phyloP scores from a whole-genome alignment of 2,329 filamentous ascomycete genomes.

The Aphanoascus verrucosus region DNA sequence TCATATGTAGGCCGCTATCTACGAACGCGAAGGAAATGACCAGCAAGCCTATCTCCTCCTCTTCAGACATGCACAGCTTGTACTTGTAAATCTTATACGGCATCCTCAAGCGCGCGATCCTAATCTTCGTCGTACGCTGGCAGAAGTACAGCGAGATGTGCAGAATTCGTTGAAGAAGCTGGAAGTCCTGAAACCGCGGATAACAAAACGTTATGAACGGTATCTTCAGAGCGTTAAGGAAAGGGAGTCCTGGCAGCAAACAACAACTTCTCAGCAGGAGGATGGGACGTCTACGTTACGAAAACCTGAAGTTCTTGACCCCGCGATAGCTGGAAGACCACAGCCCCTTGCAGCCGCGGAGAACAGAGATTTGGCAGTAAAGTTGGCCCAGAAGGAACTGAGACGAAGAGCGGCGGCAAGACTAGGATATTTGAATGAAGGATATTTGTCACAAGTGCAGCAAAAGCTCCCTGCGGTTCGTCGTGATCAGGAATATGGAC shows the following conservation, averaged over 20 bases:
- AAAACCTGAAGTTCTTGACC: conserved; percentile 36
- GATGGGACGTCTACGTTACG: background rate
- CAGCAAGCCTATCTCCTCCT: conserved; percentile 82
- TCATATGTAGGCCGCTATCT: conserved; percentile 59
- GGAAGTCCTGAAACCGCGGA: conserved; percentile 67
- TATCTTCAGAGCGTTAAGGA: conserved; percentile 48
- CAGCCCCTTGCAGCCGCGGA: conserved; percentile 59
- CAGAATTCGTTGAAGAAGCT: conserved; percentile 56
- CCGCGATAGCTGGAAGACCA: conserved; percentile 48
- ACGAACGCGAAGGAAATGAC: conserved; percentile 74
- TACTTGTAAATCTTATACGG: conserved; percentile 60
- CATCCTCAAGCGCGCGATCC: conserved; percentile 66
- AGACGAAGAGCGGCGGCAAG: conserved; percentile 42
- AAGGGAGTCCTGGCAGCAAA: conserved; percentile 36
- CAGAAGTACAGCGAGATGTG: conserved; percentile 51
- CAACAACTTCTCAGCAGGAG: conserved; percentile 16
- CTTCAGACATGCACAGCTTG: conserved; percentile 79
- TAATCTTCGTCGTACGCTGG: conserved; percentile 45
- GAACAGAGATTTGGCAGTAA: conserved; percentile 64
- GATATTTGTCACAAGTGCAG: background rate
- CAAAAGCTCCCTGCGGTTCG: background rate
- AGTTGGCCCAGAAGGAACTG: conserved; percentile 63
- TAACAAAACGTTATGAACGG: conserved; percentile 59
- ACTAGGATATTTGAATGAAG: conserved; percentile 3
- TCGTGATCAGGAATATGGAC: background rate